These are phyloP conservation scores for Gastrolobium bilobum DNA, from an alignment of 306 rosid genomes.

Conservation along the genomic window DNA sequence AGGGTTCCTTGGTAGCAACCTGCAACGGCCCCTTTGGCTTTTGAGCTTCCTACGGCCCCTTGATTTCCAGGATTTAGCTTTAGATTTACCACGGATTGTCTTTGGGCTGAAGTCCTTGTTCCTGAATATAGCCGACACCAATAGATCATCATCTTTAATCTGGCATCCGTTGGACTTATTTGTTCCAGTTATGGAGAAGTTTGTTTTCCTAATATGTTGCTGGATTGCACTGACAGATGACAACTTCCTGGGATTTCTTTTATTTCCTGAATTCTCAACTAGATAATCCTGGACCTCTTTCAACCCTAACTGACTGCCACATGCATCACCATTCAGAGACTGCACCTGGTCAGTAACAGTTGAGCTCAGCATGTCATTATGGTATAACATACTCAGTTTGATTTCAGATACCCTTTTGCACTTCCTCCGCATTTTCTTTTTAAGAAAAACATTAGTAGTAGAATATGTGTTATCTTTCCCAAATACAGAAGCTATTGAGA, in stretches of 20 bases:
- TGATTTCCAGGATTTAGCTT: conserved; percentile 65
- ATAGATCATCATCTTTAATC: conserved; percentile 89
- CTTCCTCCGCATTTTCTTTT: conserved; percentile 78
- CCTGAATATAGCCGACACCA: conserved; percentile 88
- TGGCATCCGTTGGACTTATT: conserved; percentile 65
- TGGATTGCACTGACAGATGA: conserved; percentile 53
- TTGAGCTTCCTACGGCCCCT: conserved; percentile 66
- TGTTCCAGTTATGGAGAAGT: conserved; percentile 56
- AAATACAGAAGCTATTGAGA: conserved; percentile 51
- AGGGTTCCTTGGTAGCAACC: conserved; percentile 80
- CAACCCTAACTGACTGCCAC: conserved; percentile 51
- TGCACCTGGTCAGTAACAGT: conserved; percentile 57
- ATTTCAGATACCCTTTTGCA: conserved; percentile 89
- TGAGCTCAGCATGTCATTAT: conserved; percentile 52
- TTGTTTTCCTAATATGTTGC: conserved; percentile 56
- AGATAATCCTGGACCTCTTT: conserved; percentile 60
- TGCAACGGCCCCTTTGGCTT: conserved; percentile 74
- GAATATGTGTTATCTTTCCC: conserved; percentile 56
- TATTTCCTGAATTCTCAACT: conserved; percentile 53
- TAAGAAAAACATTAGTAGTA: conserved; percentile 57
- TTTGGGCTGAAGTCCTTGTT: conserved; percentile 66
- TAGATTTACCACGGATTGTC: conserved; percentile 49
- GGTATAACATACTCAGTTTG: conserved; percentile 59
- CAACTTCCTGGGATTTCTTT: conserved; percentile 51
- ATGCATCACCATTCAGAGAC: conserved; percentile 51